Conservation (phyloP, 2,329 filamentous ascomycete species). For the Claviceps sp. region DNA sequence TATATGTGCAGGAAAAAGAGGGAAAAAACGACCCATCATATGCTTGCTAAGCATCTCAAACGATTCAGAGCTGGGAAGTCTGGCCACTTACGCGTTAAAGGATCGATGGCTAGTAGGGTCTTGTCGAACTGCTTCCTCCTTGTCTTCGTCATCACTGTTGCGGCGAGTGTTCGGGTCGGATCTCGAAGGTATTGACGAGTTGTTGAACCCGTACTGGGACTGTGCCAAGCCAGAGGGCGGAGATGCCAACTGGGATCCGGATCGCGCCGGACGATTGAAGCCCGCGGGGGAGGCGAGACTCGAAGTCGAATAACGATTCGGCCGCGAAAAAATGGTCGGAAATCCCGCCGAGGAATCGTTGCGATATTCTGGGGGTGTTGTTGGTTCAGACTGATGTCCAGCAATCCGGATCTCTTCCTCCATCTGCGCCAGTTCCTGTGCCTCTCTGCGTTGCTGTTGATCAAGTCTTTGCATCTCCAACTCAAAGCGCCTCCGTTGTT, state of each 20-base stretch:
- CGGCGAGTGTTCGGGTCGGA: constrained; percentile 78
- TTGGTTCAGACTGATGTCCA: constrained; percentile 84
- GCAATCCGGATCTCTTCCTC: constrained; percentile 54
- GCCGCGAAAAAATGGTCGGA: constrained; percentile 65
- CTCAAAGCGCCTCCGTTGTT: constrained; percentile 82
- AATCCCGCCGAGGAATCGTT: constrained; percentile 58
- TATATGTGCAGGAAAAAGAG: no score
- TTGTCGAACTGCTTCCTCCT: constrained; percentile 59
- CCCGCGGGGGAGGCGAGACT: constrained; percentile 74
- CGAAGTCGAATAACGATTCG: constrained; percentile 79
- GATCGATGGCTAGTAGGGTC: constrained; percentile 60
- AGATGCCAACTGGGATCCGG: constrained; percentile 68
- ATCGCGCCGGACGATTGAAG: constrained; percentile 59
- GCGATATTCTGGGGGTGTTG: constrained; percentile 86
- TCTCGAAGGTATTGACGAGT: constrained; percentile 52
- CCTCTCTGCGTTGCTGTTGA: constrained; percentile 68
- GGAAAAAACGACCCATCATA: not conserved
- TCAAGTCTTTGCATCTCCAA: constrained; percentile 85
- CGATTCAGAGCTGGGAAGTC: not conserved
- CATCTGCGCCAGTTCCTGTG: constrained; percentile 73
- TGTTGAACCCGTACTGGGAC: constrained; percentile 39
- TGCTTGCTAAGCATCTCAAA: not conserved
- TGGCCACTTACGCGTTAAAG: constrained; percentile 60
- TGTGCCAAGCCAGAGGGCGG: constrained; percentile 53
- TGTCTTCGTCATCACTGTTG: constrained; percentile 85